Evolutionary conservation across 2,329 filamentous ascomycete species (phyloP).

Genomic region (Arthrinium puccinioides): DNA sequence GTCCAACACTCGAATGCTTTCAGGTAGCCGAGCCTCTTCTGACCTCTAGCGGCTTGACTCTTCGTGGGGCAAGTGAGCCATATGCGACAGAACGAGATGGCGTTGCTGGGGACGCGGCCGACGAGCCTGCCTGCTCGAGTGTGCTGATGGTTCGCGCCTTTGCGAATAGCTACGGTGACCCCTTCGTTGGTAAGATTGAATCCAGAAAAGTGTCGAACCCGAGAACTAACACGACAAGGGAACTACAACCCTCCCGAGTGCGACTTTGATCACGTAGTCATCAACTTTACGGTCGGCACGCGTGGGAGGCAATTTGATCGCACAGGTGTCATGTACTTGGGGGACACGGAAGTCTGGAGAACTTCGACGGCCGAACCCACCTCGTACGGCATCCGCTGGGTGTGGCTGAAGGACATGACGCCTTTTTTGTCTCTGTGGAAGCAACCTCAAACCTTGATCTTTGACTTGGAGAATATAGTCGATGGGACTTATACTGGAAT

Average conservation of each 20-base stretch:
- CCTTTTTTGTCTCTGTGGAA: constrained; percentile 63
- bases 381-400: constrained; percentile 61
- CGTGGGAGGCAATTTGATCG: constrained; percentile 70
- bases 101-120: constrained; percentile 14
- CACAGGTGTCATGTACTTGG: constrained; percentile 67
- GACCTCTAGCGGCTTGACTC: constrained; percentile 34
- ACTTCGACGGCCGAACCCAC: constrained; percentile 79
- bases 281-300: constrained; percentile 70
- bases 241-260: constrained; percentile 60
- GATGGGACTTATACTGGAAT: constrained; percentile 63
- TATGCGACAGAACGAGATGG: constrained; percentile 16
- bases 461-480: constrained; percentile 71
- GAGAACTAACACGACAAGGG: constrained; percentile 31
- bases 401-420: constrained; percentile 73
- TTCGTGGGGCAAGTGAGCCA: constrained; percentile 25
- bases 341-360: constrained; percentile 73
- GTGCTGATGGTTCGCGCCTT: constrained; percentile 67
- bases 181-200: constrained; percentile 56
- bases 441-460: constrained; percentile 64
- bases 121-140: constrained; percentile 36
- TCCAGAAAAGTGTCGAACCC: neutral
- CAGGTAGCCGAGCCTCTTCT: constrained; percentile 62
- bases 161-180: constrained; percentile 63
- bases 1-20: constrained; percentile 60
- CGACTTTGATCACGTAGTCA: constrained; percentile 64